Conservation (phyloP, 1,284 basidiomycete species). For the Ceratobasidium sp. region DNA sequence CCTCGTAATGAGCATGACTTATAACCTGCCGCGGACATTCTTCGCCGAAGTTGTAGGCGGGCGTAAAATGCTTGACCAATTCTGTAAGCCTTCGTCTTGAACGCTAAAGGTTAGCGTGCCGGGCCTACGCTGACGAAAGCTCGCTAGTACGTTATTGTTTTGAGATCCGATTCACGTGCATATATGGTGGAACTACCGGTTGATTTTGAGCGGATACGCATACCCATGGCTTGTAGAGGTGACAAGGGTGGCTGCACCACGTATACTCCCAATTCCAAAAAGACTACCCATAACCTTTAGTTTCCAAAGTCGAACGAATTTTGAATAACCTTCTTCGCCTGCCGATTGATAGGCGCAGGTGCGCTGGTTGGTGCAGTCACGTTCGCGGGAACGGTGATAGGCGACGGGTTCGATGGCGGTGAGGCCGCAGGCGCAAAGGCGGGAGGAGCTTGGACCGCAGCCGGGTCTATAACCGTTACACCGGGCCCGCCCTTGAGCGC, state of each 20-base stretch:
- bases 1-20: no score
- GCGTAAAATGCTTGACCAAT: no score
- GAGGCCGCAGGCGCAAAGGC: conserved; percentile 26
- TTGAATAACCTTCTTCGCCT: conserved; percentile 33
- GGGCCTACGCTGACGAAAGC: not conserved
- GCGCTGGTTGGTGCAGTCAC: conserved; percentile 13
- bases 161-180: conserved; percentile 12
- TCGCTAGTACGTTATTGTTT: not conserved
- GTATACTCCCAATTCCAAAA: not conserved
- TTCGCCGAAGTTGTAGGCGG: no score
- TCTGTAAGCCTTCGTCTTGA: no score
- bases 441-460: conserved; percentile 22
- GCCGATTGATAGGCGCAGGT: conserved; percentile 18
- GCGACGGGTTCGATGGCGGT: conserved; percentile 12
- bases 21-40: no score
- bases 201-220: not conserved
- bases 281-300: not conserved
- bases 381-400: conserved; percentile 32
- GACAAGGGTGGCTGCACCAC: not conserved
- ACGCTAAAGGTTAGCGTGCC: not conserved
- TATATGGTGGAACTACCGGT: not conserved
- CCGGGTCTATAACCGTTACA: conserved; percentile 31
- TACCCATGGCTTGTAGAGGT: not conserved
- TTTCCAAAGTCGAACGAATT: conserved; percentile 37
- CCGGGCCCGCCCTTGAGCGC: conserved; percentile 32